These are phyloP conservation scores for Pneumocystis jirovecii DNA, from an alignment of 1,139 yeast genomes.

Conservation along the genomic window DNA sequence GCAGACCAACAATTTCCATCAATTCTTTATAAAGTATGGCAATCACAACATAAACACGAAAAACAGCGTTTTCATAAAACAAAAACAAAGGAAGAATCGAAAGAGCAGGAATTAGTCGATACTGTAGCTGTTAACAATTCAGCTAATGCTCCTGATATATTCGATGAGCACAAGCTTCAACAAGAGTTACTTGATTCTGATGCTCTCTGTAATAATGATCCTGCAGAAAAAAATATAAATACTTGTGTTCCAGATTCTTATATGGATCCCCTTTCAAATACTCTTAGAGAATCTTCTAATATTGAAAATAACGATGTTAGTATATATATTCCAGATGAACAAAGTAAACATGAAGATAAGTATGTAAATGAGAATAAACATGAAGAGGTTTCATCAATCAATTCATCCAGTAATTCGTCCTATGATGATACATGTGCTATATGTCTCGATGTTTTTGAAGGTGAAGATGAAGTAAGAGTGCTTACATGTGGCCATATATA, in stretches of 20 bases:
- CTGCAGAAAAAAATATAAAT: neutral
- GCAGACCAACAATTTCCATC: constrained; percentile 54
- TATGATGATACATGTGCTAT: constrained; percentile 67
- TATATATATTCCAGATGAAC: neutral
- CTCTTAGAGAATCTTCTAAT: neutral
- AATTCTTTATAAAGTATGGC: constrained; percentile 34
- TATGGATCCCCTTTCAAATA: neutral
- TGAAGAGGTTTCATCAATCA: constrained; percentile 15
- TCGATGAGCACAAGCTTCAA: neutral
- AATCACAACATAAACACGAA: constrained; percentile 12
- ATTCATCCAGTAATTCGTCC: constrained; percentile 20
- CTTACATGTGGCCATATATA: constrained; percentile 72
- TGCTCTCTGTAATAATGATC: neutral
- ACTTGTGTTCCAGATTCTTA: neutral
- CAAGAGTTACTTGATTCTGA: neutral
- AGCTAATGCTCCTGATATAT: neutral
- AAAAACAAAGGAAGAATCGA: constrained; percentile 10
- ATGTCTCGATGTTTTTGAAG: constrained; percentile 53
- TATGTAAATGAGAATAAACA: constrained; percentile 16
- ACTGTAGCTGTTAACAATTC: neutral
- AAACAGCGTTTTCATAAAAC: constrained; percentile 11
- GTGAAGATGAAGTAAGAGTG: constrained; percentile 53
- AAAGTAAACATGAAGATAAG: constrained; percentile 10
- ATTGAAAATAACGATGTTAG: neutral
- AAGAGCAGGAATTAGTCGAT: neutral